Percentiles rank a stretch among this genome's conserved stretches.
These are phyloP conservation scores for Physcomitrium patens DNA, from an alignment of 225 moss, liverwort and hornwort species.

Conservation along the genomic window DNA sequence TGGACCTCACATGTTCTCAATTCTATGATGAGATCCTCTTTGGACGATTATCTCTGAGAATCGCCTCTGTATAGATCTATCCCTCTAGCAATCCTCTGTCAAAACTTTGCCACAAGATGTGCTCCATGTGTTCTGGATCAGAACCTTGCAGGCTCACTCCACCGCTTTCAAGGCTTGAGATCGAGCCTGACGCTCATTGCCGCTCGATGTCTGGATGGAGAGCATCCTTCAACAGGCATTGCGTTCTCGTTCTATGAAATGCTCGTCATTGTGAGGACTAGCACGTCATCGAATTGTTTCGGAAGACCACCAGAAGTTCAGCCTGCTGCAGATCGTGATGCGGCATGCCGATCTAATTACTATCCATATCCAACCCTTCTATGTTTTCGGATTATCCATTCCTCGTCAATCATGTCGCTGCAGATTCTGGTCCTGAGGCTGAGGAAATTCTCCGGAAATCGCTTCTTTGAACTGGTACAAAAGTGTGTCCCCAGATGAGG, in stretches of 20 bases:
- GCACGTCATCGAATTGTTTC: constrained; percentile 19
- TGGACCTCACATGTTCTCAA: constrained; percentile 24
- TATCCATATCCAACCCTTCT: too few species aligned
- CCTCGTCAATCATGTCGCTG: not conserved
- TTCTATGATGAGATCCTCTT: constrained; percentile 20
- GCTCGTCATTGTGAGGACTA: constrained; percentile 25
- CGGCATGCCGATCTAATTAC: not conserved
- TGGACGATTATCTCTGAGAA: not conserved
- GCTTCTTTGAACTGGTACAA: constrained; percentile 85
- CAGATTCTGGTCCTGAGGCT: not conserved
- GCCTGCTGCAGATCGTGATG: constrained; percentile 12
- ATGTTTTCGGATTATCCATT: too few species aligned
- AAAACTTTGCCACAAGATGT: constrained; percentile 37
- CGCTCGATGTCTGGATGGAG: constrained; percentile 22
- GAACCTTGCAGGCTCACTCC: constrained; percentile 21
- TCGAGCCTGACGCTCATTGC: constrained; percentile 30
- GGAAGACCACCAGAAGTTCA: constrained; percentile 11
- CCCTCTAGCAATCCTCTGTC: constrained; percentile 32
- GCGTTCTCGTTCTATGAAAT: constrained; percentile 20
- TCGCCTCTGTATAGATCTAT: constrained; percentile 34
- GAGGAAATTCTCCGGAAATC: constrained; percentile 64
- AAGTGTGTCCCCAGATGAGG: constrained; percentile 71
- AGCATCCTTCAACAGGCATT: not conserved
- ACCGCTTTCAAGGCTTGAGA: constrained; percentile 29
- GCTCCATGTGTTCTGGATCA: constrained; percentile 42